Base-by-base conservation (phyloP, 225 moss, liverwort and hornwort species). In the Asterella californica region DNA sequence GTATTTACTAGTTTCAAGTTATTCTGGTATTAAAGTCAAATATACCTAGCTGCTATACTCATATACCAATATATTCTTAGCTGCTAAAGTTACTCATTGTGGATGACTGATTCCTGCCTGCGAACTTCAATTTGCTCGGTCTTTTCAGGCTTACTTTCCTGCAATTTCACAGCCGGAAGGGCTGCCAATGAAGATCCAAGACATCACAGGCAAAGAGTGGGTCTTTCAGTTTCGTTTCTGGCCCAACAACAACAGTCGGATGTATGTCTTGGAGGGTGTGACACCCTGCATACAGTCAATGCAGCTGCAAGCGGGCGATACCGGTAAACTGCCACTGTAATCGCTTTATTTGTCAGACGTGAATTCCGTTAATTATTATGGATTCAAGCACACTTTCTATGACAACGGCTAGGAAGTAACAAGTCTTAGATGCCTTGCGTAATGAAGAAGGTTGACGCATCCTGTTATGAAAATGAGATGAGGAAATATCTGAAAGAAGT, bases 231-330 rank as follows among this genome's bases (percentile, higher is more conserved):
- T 99, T 81, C 93, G 95, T 75, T 99, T 99, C 76, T 99, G 99
- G 99, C 99, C 95, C 76, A 99, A 95, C 79, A 99, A 99, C 85
- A 95, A 95, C 70, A 99, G 99, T 76, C 90, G 99, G 45, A 99
- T 99, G 87, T 99, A 99, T 82, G 95, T 95, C 74, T 87, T 99
- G 90, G 95, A 99, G 80, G 95, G 95, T 64, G 95, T 99, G 42
- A 95, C 92, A 61, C 99, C 99, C 21, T 99, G 90, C 74, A 95
- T 99, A 64, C 95, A 95, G 85, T 92, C 95, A 29, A 91, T 93
- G 86, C 92, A 99, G 75, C 86, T 99, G 76, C 87, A 88, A 74
- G 99, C 93, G 76, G 99, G 95, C 82, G 99, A 99, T 84, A 99
- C 99, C 84, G 99, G 99, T 99, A 83, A 82, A 21, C 54, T 21